phyloP scores from a whole-genome alignment of 257 asterid species.

The Scutellaria minor region DNA sequence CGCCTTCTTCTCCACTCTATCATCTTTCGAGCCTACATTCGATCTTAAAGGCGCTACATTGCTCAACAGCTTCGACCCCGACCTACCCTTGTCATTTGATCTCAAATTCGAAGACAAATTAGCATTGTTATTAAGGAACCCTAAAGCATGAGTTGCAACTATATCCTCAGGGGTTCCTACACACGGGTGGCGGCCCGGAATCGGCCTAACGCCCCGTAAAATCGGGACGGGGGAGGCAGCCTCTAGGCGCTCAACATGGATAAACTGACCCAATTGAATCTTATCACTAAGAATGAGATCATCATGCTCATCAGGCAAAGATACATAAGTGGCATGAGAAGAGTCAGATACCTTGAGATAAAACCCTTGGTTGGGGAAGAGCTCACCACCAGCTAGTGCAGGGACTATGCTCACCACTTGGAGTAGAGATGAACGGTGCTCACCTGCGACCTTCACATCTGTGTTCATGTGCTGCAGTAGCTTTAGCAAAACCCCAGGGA shows the following conservation, averaged over 20 bases:
- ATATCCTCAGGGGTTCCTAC: constrained; percentile 95
- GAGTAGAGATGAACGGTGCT: constrained; percentile 87
- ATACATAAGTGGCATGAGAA: constrained; percentile 95
- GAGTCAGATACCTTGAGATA: constrained; percentile 98
- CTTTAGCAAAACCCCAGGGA: constrained; percentile 92
- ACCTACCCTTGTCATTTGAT: constrained; percentile 47
- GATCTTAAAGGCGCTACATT: constrained; percentile 45
- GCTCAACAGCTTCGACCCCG: constrained; percentile 35
- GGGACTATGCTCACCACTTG: constrained; percentile 98
- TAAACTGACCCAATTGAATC: constrained; percentile 92
- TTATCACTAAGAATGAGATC: constrained; percentile 93
- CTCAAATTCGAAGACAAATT: constrained; percentile 53
- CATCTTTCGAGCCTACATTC: constrained; percentile 55
- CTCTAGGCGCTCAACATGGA: constrained; percentile 92
- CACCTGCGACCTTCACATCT: constrained; percentile 93
- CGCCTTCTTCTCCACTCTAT: constrained; percentile 52
- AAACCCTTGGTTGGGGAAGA: constrained; percentile 92
- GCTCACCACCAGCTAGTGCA: constrained; percentile 94
- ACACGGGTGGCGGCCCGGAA: constrained; percentile 96
- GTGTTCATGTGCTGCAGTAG: constrained; percentile 98
- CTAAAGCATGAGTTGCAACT: constrained; percentile 85
- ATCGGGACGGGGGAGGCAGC: constrained; percentile 96
- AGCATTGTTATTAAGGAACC: constrained; percentile 67
- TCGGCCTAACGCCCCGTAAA: constrained; percentile 78
- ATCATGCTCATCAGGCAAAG: constrained; percentile 91